Evolutionary conservation across 768 basidiomycete species (phyloP), one percentile per base, ranked within the genome.

Genomic region (Thelephora ganbajun): DNA sequence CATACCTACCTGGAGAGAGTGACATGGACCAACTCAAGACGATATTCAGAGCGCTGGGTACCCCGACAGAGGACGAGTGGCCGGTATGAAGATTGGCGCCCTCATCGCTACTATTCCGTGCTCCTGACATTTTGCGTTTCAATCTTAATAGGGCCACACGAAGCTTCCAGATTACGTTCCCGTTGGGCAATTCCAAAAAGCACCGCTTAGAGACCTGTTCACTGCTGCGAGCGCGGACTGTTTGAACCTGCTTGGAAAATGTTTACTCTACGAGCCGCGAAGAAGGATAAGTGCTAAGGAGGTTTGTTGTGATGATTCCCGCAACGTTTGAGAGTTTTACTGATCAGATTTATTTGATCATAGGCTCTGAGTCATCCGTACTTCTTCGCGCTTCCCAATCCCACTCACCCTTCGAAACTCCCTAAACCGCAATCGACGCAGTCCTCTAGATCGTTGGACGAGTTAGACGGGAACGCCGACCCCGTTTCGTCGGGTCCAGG

Each of bases 21-120:
- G 96, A 98, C 62, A 84, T 99, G 77, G 94, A 96, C 63, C 96
- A 99, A 59, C 66, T 99, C 30, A 93, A 92, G 61, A 89, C 84
- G 33, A 93, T 80, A 45, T 98, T 96, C 61, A 80, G 85, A 42
- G 96, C 94, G 0, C 72, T 99, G 20, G 96, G 96, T 0, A 93
- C 94, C 7, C 96, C 96, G 1, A 86, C 90, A 0, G 96, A 98
- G 60, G 83, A 90, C 45, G 94, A 97, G 19, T 99, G 96, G 96
- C 94, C 93, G 1, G 91, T 91, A 65, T 49, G 79, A 66, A 14
- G 35, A 30, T 45, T 11, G 19, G 6, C 18, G 22, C 39, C 3
- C 41, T 36, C 9, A 46, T 44, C 36, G 43, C 14, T 35, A 20
- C 35, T 30, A 18, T 45, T 14, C 26, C 6, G 14, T 50, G 23